These are phyloP conservation scores for Chrysanthemum lavandulifolium DNA, from an alignment of 129 eudicot species.

Conservation along the genomic window DNA sequence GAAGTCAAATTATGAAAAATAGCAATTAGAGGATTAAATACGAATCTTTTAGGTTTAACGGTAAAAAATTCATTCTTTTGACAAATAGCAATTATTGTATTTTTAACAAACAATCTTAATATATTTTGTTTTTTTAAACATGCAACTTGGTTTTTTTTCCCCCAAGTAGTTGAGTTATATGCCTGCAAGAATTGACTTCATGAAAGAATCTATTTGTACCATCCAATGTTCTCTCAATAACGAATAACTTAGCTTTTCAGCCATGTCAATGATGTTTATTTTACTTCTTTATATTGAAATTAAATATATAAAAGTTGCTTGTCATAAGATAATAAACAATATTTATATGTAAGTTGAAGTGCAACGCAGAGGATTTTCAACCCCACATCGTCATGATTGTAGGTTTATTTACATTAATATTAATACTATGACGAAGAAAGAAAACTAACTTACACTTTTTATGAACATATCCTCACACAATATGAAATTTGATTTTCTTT, in stretches of 20 bases:
- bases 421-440: neutral
- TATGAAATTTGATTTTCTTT: too few relatives aligned
- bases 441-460: neutral
- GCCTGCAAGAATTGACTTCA: constrained; percentile 14
- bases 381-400: constrained; percentile 24
- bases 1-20: too few relatives aligned
- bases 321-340: neutral
- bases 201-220: constrained; percentile 24
- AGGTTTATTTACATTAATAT: neutral
- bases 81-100: too few relatives aligned
- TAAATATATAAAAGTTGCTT: neutral
- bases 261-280: constrained; percentile 22
- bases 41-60: too few relatives aligned
- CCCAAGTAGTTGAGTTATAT: neutral
- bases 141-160: too few relatives aligned
- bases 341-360: constrained; percentile 1
- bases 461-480: neutral
- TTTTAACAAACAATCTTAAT: too few relatives aligned
- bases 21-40: too few relatives aligned
- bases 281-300: neutral
- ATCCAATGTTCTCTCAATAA: constrained; percentile 22
- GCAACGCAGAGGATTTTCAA: neutral
- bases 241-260: constrained; percentile 22
- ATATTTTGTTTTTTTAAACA: too few relatives aligned
- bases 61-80: too few relatives aligned